Percentiles rank a stretch among this genome's conserved stretches.
Conservation (phyloP, 1,284 basidiomycete species). For the Ustilago crameri region DNA sequence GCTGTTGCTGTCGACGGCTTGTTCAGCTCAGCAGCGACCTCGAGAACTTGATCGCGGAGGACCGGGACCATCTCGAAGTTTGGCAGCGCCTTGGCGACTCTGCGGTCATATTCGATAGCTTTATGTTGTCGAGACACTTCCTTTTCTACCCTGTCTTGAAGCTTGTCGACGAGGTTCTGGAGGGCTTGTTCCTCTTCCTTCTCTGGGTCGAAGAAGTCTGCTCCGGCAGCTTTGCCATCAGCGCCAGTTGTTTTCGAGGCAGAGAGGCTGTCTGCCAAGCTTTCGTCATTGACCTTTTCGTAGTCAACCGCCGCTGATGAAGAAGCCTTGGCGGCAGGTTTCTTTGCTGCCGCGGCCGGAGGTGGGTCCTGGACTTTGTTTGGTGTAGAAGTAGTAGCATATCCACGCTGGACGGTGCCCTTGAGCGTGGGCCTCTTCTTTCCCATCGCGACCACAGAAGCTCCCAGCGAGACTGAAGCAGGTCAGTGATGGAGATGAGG, state of each 20-base stretch:
- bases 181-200: conserved; percentile 64
- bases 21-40: conserved; percentile 69
- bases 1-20: conserved; percentile 69
- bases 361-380: conserved; percentile 76
- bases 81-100: conserved; percentile 77
- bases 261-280: conserved; percentile 32
- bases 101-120: conserved; percentile 84
- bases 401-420: conserved; percentile 60
- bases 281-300: conserved; percentile 39
- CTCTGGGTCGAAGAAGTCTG: conserved; percentile 48
- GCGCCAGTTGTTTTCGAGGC: conserved; percentile 13
- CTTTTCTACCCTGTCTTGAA: conserved; percentile 88
- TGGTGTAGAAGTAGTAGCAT: conserved; percentile 75
- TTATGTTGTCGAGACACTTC: conserved; percentile 80
- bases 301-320: conserved; percentile 54
- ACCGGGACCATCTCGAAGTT: conserved; percentile 76
- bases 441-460: conserved; percentile 20
- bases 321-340: conserved; percentile 58
- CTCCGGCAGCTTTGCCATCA: conserved; percentile 8
- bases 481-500: conserved; percentile 3
- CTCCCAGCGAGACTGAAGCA: neutral
- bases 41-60: conserved; percentile 75
- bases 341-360: conserved; percentile 44
- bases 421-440: conserved; percentile 66
- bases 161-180: conserved; percentile 73